Conservation (phyloP, 1,139 yeast species). For the Debaryomyces singareniensis region DNA sequence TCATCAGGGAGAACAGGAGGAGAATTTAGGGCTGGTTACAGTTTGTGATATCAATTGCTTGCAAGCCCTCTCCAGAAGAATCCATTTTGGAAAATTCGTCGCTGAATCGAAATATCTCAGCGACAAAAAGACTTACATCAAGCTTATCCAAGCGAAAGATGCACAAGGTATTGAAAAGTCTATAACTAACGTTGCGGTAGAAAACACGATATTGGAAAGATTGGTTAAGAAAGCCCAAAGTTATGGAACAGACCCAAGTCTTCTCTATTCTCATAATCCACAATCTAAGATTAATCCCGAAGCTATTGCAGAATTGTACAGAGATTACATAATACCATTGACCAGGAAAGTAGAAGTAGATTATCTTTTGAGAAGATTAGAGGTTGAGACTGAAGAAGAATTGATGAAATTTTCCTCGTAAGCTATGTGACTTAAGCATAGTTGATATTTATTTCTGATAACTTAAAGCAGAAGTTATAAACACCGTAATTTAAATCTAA, state of each 20-base stretch:
- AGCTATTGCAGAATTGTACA: constrained; percentile 73
- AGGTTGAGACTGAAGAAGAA: constrained; percentile 34
- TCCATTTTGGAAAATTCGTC: constrained; percentile 95
- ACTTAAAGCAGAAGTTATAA: too few relatives aligned
- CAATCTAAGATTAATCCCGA: constrained; percentile 81
- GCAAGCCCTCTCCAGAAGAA: constrained; percentile 87
- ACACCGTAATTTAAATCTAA: too few relatives aligned
- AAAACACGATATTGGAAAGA: constrained; percentile 73
- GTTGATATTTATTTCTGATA: too few relatives aligned
- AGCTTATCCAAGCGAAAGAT: constrained; percentile 61
- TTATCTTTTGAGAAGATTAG: constrained; percentile 76
- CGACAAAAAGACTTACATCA: constrained; percentile 58
- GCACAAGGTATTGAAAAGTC: constrained; percentile 67
- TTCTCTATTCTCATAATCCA: constrained; percentile 58
- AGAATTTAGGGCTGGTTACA: constrained; percentile 85
- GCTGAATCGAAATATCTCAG: constrained; percentile 86
- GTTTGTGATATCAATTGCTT: constrained; percentile 78
- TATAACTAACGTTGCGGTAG: constrained; percentile 85
- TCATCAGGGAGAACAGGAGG: constrained; percentile 67
- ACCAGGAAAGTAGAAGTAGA: constrained; percentile 95
- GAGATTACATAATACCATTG: constrained; percentile 83
- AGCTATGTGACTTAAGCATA: too few relatives aligned
- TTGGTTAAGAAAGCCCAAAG: constrained; percentile 72
- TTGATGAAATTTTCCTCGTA: too few relatives aligned
- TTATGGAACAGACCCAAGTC: constrained; percentile 84